These are phyloP conservation scores for Phycomyces blakesleeanus DNA, from an alignment of 192 early-diverging fungal genomes.

Conservation along the genomic window DNA sequence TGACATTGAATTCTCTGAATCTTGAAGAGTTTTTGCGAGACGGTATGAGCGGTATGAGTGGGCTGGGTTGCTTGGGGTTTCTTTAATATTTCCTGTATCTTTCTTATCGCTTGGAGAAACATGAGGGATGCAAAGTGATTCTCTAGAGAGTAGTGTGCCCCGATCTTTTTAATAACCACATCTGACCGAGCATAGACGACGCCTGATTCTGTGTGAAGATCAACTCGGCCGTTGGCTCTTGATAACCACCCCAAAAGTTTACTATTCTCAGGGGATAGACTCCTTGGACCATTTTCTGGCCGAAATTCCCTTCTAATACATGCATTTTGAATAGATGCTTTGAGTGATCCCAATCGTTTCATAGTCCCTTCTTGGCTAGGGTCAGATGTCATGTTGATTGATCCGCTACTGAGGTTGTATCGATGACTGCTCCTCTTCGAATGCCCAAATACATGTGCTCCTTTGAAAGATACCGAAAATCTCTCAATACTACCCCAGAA, in stretches of 20 bases:
- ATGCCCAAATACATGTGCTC: constrained; percentile 1
- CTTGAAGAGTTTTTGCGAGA: background rate
- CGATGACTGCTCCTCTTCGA: background rate
- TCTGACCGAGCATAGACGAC: no score
- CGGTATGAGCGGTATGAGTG: no score
- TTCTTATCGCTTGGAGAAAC: background rate
- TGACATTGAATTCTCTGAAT: constrained; percentile 10
- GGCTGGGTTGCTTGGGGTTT: background rate
- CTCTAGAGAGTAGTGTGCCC: constrained; percentile 12
- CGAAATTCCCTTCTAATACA: background rate
- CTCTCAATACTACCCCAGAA: constrained; percentile 11
- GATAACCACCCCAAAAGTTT: constrained; percentile 9
- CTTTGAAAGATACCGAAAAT: constrained; percentile 18
- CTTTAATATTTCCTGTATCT: background rate
- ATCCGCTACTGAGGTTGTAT: background rate
- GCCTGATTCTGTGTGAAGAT: background rate
- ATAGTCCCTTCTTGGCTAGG: background rate
- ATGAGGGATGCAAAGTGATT: constrained; percentile 21
- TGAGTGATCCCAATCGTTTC: background rate
- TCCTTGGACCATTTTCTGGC: background rate
- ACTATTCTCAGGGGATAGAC: background rate
- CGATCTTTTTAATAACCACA: constrained; percentile 14
- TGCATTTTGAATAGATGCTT: background rate
- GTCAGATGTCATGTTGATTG: background rate
- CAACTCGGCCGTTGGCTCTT: background rate